These are phyloP conservation scores for Colletotrichum endophyticum DNA, from an alignment of 2,329 filamentous ascomycete genomes.

Conservation along the genomic window DNA sequence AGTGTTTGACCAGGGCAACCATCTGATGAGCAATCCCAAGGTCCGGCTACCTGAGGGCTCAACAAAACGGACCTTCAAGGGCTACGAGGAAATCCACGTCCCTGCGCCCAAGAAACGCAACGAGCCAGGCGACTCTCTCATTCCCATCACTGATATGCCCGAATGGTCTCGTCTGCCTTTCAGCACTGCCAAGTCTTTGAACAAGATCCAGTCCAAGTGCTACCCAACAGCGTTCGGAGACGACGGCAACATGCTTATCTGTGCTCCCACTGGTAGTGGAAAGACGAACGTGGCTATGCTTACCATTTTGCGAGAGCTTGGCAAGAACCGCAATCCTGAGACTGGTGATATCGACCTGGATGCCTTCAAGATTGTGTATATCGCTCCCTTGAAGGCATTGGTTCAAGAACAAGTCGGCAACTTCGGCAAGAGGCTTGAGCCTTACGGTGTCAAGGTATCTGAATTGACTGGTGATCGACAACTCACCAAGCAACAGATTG, in stretches of 20 bases:
- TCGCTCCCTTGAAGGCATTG: constrained; percentile 92
- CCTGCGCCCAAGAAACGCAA: constrained; percentile 88
- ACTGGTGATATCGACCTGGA: constrained; percentile 96
- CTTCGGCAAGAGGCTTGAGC: constrained; percentile 88
- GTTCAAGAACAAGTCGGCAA: constrained; percentile 99
- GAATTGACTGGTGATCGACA: constrained; percentile 97
- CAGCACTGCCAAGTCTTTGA: constrained; percentile 83
- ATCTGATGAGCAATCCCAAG: constrained; percentile 99
- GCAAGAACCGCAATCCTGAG: constrained; percentile 86
- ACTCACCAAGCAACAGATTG: constrained; percentile 97
- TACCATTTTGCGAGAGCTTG: constrained; percentile 93
- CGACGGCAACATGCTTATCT: constrained; percentile 97
- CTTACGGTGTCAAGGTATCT: constrained; percentile 91
- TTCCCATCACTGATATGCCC: constrained; percentile 86
- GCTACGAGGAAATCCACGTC: constrained; percentile 98
- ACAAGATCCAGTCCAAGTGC: constrained; percentile 94
- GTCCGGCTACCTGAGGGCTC: constrained; percentile 93
- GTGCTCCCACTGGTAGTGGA: constrained; percentile 94
- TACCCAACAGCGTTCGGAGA: constrained; percentile 89
- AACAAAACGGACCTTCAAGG: constrained; percentile 94
- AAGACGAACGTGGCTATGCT: constrained; percentile 99
- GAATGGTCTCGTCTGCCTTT: constrained; percentile 92
- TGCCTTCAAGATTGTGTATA: constrained; percentile 98
- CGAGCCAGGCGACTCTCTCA: constrained; percentile 79
- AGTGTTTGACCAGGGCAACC: constrained; percentile 96